A percentile compares a stretch with the other conserved stretches of the same genome.
These are phyloP conservation scores for Apiotrichum veenhuisii DNA, from an alignment of 1,284 basidiomycete genomes.

Conservation along the genomic window DNA sequence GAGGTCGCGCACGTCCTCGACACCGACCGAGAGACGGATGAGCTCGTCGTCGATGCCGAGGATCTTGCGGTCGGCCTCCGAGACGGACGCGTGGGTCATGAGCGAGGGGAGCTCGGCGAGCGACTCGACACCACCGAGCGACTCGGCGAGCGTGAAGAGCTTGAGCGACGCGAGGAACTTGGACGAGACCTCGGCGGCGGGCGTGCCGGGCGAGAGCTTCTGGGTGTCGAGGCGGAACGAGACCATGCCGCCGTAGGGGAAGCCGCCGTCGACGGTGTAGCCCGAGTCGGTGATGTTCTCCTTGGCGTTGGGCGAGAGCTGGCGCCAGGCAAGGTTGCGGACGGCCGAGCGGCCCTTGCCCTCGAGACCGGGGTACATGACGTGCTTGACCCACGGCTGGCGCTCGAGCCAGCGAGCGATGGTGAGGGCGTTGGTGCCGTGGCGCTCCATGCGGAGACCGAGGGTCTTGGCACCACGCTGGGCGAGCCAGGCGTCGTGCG, in stretches of 20 bases:
- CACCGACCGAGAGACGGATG: conserved; percentile 77
- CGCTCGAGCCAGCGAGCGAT: conserved; percentile 65
- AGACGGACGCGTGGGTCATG: conserved; percentile 61
- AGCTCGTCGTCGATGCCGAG: conserved; percentile 79
- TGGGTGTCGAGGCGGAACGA: conserved; percentile 54
- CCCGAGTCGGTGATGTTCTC: conserved; percentile 27
- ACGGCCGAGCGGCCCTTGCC: conserved; percentile 25
- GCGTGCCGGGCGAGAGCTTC: conserved; percentile 1
- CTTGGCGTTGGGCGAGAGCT: conserved; percentile 14
- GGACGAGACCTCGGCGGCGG: conserved; percentile 16
- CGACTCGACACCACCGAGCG: conserved; percentile 86
- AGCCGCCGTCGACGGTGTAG: conserved; percentile 49
- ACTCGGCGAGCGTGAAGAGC: conserved; percentile 83
- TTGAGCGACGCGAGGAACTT: conserved; percentile 65
- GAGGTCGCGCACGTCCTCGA: conserved; percentile 83
- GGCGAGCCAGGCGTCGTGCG: conserved; percentile 87
- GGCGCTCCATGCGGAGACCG: conserved; percentile 76
- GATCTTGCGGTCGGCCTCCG: conserved; percentile 50
- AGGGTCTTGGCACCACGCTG: conserved; percentile 90
- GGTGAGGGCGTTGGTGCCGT: conserved; percentile 75
- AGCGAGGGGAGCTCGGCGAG: conserved; percentile 75
- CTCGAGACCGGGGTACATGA: conserved; percentile 79
- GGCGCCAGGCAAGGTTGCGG: conserved; percentile 14
- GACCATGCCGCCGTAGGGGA: conserved; percentile 69
- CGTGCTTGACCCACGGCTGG: conserved; percentile 62